Percentiles rank a stretch among this genome's conserved stretches.
phyloP scores from a whole-genome alignment of 2,329 filamentous ascomycete genomes.

The Herpotrichia juniperi region DNA sequence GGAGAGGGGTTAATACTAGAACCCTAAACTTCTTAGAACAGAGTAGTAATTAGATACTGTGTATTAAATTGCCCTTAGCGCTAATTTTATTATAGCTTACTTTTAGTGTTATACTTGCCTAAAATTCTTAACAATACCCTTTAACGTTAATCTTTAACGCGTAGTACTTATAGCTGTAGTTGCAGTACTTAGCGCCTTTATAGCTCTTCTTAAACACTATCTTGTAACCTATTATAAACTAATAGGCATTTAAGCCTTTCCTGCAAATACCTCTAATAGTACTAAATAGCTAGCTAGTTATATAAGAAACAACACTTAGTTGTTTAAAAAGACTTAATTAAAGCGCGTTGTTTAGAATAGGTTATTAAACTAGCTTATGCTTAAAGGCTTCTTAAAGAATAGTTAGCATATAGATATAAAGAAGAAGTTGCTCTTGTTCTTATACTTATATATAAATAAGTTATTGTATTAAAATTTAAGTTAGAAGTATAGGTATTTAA shows the following conservation, averaged over 20 bases:
- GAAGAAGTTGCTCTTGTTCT: neutral
- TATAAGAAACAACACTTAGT: neutral
- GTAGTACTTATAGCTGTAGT: neutral
- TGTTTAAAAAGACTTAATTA: neutral
- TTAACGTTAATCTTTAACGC: neutral
- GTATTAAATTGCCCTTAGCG: slow-evolving; percentile 1
- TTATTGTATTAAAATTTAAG: neutral
- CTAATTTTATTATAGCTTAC: neutral
- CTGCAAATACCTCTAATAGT: neutral
- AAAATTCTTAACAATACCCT: neutral
- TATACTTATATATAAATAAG: neutral
- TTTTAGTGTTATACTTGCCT: neutral
- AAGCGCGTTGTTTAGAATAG: neutral
- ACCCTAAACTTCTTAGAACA: too few species aligned
- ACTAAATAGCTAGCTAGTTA: neutral
- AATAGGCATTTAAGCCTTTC: neutral
- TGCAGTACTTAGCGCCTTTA: slow-evolving; percentile 2
- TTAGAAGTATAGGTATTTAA: neutral
- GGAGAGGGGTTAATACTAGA: too few species aligned
- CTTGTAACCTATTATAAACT: neutral
- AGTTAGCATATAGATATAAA: neutral
- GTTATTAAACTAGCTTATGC: neutral
- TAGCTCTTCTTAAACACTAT: neutral
- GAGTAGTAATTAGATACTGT: neutral
- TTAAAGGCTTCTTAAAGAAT: neutral